Percentiles rank a stretch among this genome's conserved stretches.
phyloP scores from a whole-genome alignment of 441 rosid species.

The Gossypium gossypioides region DNA sequence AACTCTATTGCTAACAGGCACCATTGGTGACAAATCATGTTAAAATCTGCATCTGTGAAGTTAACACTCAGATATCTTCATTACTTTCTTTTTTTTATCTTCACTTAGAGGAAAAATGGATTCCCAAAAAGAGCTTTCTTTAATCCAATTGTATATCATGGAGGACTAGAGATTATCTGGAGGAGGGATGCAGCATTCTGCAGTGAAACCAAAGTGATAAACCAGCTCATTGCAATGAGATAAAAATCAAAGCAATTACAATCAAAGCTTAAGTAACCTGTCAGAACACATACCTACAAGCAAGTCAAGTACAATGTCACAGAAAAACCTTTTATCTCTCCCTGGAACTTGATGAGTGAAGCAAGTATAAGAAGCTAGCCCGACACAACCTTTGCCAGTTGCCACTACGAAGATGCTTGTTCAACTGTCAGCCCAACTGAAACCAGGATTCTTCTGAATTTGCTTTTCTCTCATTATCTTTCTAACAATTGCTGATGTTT shows the following conservation, averaged over 20 bases:
- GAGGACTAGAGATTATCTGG: background rate
- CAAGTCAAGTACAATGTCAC: background rate
- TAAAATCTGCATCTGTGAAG: background rate
- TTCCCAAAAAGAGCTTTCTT: background rate
- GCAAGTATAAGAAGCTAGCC: background rate
- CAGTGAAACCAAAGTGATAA: background rate
- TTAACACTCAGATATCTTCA: background rate
- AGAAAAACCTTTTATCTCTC: background rate
- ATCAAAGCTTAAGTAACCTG: background rate
- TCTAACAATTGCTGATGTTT: conserved; percentile 49
- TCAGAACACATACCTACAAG: background rate
- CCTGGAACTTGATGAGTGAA: background rate
- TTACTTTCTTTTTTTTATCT: background rate
- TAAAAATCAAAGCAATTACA: background rate
- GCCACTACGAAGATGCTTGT: background rate
- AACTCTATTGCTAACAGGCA: background rate
- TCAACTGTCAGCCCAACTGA: conserved; percentile 49
- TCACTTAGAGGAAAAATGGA: background rate
- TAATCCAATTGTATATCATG: background rate
- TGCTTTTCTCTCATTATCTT: conserved; percentile 42
- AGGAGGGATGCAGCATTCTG: background rate
- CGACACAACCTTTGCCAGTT: background rate
- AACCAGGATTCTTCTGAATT: conserved; percentile 51
- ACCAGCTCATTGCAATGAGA: background rate
- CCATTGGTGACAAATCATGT: background rate